Conservation (phyloP, 1,139 yeast species). For the Pichia sp. region DNA sequence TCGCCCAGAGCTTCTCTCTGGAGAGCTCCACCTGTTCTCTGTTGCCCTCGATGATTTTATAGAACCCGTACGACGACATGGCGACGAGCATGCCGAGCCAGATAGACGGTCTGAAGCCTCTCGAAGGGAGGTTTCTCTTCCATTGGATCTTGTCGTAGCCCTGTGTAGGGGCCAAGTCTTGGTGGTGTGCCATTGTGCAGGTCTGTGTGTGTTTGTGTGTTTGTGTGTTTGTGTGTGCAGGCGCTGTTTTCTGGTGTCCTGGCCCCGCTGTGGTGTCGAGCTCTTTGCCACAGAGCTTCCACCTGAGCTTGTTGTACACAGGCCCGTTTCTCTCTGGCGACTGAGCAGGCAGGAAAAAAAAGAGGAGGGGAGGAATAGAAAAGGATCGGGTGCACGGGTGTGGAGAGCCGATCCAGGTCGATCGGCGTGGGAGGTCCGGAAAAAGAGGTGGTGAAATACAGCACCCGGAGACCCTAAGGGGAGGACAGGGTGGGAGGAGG, state of each 20-base stretch:
- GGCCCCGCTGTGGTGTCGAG: no score
- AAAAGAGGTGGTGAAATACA: no score
- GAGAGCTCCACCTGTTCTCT: constrained; percentile 73
- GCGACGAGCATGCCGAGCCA: constrained; percentile 65
- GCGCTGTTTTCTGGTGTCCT: background rate
- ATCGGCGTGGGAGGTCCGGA: background rate
- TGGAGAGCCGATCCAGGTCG: background rate
- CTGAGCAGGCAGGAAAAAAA: constrained; percentile 16
- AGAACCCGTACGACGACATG: constrained; percentile 69
- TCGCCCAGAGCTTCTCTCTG: constrained; percentile 75
- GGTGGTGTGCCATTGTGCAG: constrained; percentile 36
- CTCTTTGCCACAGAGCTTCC: no score
- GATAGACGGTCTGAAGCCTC: constrained; percentile 77
- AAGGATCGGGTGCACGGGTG: background rate
- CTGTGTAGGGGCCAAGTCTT: constrained; percentile 84
- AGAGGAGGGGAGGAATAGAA: constrained; percentile 1
- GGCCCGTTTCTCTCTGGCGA: background rate
- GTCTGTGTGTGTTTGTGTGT: constrained; percentile 16
- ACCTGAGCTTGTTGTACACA: no score
- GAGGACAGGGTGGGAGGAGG: background rate
- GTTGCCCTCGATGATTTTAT: constrained; percentile 61
- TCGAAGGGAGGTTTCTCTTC: constrained; percentile 80
- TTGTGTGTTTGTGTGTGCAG: background rate
- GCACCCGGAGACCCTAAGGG: no score
- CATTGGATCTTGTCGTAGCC: constrained; percentile 88